Evolutionary conservation across 306 rosid genomes (phyloP).

Genomic region (Betula pendula): DNA sequence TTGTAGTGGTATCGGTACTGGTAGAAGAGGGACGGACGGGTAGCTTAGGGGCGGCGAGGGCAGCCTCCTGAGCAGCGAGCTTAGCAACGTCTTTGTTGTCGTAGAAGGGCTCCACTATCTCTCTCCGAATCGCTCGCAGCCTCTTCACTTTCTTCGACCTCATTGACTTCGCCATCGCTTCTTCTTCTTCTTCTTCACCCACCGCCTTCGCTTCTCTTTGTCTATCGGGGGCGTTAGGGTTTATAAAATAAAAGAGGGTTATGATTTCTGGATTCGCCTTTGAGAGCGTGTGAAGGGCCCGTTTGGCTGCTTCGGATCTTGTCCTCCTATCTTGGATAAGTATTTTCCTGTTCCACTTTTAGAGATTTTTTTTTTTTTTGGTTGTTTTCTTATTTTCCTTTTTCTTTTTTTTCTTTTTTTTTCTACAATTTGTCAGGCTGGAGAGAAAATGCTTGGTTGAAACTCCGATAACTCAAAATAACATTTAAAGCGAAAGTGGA

Average conservation of each 20-base stretch:
- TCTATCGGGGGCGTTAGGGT: constrained; percentile 5
- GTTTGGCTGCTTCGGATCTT: neutral
- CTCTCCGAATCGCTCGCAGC: constrained; percentile 84
- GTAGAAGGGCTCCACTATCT: constrained; percentile 77
- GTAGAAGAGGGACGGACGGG: constrained; percentile 38
- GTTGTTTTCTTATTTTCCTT: too few species aligned
- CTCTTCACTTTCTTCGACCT: constrained; percentile 90
- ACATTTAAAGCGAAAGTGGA: too few species aligned
- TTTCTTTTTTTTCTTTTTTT: too few species aligned
- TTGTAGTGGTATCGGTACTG: constrained; percentile 12
- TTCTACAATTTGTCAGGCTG: too few species aligned
- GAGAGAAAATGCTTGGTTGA: too few species aligned
- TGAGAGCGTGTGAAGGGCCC: neutral
- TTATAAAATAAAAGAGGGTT: constrained; percentile 11
- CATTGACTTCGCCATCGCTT: constrained; percentile 80
- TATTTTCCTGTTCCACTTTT: too few species aligned
- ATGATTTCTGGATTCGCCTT: neutral
- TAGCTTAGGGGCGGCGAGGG: constrained; percentile 94
- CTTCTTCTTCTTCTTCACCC: neutral
- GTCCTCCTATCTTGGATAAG: too few species aligned
- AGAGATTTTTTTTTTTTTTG: too few species aligned
- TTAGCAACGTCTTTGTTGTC: constrained; percentile 87
- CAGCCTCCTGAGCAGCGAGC: constrained; percentile 85
- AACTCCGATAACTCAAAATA: too few species aligned
- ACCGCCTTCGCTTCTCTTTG: neutral